These are phyloP conservation scores for Dioszegia crocea DNA, from an alignment of 768 basidiomycete genomes.

Conservation along the genomic window DNA sequence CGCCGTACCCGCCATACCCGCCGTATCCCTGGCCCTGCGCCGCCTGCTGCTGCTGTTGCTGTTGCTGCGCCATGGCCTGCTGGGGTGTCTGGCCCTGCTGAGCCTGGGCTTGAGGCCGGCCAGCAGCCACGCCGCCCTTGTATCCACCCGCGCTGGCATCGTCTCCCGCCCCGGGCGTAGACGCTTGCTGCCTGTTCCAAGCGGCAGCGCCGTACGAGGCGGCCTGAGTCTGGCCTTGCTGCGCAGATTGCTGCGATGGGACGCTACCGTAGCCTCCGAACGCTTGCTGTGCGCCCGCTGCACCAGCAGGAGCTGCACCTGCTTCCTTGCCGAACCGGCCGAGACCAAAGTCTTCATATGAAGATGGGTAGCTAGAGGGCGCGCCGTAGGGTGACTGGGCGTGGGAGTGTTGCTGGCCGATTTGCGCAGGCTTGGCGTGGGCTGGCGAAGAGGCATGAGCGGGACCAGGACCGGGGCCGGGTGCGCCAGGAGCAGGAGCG, in stretches of 20 bases:
- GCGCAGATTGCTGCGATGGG: constrained; percentile 2
- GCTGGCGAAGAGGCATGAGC: constrained; percentile 3
- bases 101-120: neutral
- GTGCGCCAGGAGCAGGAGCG: constrained; percentile 25
- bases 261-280: neutral
- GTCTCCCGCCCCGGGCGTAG: constrained; percentile 3
- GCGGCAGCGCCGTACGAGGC: neutral
- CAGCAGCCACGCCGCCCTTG: neutral
- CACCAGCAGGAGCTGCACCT: neutral
- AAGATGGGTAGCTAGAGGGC: constrained; percentile 34
- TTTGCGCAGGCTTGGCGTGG: constrained; percentile 3
- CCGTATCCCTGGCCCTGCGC: constrained; percentile 15
- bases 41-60: constrained; percentile 20
- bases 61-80: constrained; percentile 11
- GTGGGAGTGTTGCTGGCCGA: neutral
- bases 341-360: constrained; percentile 38
- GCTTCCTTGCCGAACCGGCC: constrained; percentile 37
- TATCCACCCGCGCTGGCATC: neutral
- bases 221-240: neutral
- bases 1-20: constrained; percentile 8
- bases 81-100: constrained; percentile 9
- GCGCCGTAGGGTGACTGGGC: constrained; percentile 45
- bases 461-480: constrained; percentile 25
- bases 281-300: neutral
- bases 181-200: constrained; percentile 4